These are phyloP conservation scores for Phyllostachys edulis DNA, from an alignment of 176 grass and related monocot species.

Conservation along the genomic window DNA sequence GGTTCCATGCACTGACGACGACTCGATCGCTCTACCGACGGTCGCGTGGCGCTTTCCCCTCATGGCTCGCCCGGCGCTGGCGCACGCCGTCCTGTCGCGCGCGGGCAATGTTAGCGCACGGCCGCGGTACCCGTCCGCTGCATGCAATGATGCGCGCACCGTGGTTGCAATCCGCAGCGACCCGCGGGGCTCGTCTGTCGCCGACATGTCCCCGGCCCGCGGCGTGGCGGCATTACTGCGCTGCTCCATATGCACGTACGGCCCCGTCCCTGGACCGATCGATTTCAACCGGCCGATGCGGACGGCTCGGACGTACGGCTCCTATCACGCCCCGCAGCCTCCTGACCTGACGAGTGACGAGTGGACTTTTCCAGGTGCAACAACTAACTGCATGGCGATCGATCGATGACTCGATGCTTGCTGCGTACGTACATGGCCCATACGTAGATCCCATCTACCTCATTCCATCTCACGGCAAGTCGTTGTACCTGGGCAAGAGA, in stretches of 20 bases:
- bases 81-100: slow-evolving; percentile 28
- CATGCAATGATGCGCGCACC: background rate
- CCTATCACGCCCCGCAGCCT: background rate
- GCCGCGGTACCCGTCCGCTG: background rate
- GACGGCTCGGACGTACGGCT: background rate
- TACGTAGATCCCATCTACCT: background rate
- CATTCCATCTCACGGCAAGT: background rate
- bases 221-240: slow-evolving; percentile 30
- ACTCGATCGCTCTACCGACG: background rate
- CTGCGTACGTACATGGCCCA: too few relatives aligned
- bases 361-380: background rate
- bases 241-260: background rate
- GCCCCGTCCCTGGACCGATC: background rate
- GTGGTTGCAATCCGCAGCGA: background rate
- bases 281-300: background rate
- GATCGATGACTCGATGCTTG: background rate
- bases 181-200: slow-evolving; percentile 20
- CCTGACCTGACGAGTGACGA: background rate
- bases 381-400: background rate
- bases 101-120: background rate
- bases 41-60: background rate
- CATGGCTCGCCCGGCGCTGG: background rate
- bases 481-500: background rate
- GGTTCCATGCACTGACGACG: background rate
- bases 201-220: slow-evolving; percentile 36